Evolutionary conservation across 2,329 filamentous ascomycete species (phyloP).

Genomic region (Drechslerella dactyloides): DNA sequence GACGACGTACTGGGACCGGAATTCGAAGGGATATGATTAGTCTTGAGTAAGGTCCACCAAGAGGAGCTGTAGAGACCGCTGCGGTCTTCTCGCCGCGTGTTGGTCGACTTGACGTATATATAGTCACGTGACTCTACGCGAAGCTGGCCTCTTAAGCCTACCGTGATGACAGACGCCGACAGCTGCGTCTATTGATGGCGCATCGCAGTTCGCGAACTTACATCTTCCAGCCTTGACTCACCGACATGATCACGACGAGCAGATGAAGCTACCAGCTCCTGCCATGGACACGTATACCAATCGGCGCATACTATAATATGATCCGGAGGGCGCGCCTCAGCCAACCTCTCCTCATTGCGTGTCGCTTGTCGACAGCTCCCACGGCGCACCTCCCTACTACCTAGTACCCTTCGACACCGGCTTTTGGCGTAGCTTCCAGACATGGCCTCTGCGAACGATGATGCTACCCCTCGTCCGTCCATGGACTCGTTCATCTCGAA

Average conservation of each 20-base stretch:
- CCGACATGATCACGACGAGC: not conserved
- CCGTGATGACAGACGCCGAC: not conserved
- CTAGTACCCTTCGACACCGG: not conserved
- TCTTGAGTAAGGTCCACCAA: too few species aligned
- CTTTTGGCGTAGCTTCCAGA: not conserved
- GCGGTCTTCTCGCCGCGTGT: not conserved
- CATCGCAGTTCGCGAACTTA: not conserved
- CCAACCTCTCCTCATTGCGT: not conserved
- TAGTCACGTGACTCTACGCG: not conserved
- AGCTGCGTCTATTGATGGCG: not conserved
- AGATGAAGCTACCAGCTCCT: not conserved
- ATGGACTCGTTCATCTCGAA: slow-evolving; percentile 41
- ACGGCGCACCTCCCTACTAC: not conserved
- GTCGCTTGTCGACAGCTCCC: slow-evolving; percentile 15
- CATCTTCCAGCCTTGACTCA: not conserved
- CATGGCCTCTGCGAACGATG: slow-evolving; percentile 35
- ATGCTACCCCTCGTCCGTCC: slow-evolving; percentile 37
- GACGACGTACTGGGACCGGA: too few species aligned
- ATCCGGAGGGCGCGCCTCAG: slow-evolving; percentile 12
- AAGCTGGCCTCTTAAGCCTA: slow-evolving; percentile 8
- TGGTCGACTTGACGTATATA: too few species aligned
- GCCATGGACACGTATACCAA: slow-evolving; percentile 14
- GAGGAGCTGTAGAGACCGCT: too few species aligned
- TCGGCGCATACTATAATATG: slow-evolving; percentile 10
- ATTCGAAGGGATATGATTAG: too few species aligned